Conservation (phyloP, 202 grass and related monocot species). For the Digitaria exilis region DNA sequence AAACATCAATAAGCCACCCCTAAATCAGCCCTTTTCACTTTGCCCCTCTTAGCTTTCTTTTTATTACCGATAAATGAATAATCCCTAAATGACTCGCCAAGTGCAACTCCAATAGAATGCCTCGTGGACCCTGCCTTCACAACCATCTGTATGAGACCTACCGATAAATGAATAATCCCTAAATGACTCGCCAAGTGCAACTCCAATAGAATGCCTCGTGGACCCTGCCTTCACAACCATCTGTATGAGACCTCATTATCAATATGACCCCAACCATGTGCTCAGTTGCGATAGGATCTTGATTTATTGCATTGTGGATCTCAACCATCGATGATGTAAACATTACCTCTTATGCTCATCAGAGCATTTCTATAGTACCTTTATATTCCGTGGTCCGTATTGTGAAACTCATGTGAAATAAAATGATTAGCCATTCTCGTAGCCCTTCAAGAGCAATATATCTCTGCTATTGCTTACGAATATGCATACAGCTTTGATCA, state of each 20-base stretch:
- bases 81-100: neutral
- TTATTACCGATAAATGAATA: neutral
- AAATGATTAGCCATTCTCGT: neutral
- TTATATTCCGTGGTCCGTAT: neutral
- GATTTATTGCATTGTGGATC: conserved; percentile 2
- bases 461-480: neutral
- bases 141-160: neutral
- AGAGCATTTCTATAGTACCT: neutral
- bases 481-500: neutral
- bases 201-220: neutral
- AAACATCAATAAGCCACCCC: neutral
- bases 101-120: neutral
- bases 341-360: neutral
- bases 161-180: neutral
- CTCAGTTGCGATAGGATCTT: neutral
- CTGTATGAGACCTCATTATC: neutral
- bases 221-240: neutral
- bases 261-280: neutral
- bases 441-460: neutral
- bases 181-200: neutral
- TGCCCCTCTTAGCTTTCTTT: neutral
- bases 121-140: neutral
- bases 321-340: neutral
- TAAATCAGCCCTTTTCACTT: neutral
- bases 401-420: neutral